phyloP scores from a whole-genome alignment of 176 grass and related monocot species.

The Saccharum spontaneum region DNA sequence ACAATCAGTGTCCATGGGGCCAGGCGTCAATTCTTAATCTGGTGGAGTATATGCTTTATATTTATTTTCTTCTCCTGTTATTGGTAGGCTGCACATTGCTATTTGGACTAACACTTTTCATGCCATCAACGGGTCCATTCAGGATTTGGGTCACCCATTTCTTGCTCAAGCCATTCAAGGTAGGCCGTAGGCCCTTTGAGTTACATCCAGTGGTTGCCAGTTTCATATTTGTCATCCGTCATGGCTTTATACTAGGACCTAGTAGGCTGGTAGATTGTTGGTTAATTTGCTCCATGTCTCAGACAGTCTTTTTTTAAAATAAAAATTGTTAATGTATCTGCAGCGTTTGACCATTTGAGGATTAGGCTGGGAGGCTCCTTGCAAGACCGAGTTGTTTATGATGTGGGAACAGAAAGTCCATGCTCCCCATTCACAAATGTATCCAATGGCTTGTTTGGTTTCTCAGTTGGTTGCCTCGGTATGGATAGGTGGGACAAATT shows the following conservation, averaged over 20 bases:
- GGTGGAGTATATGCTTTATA: conserved; percentile 52
- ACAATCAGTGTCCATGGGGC: conserved; percentile 95
- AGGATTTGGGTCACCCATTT: conserved; percentile 89
- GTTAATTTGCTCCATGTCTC: conserved; percentile 15
- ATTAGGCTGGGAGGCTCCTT: conserved; percentile 81
- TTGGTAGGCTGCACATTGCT: background rate
- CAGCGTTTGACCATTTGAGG: conserved; percentile 66
- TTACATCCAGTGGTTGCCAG: background rate
- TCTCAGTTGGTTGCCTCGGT: conserved; percentile 82
- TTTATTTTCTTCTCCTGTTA: conserved; percentile 14
- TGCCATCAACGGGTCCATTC: background rate
- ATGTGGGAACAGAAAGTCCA: conserved; percentile 51
- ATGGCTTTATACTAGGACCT: background rate
- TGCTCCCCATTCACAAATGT: conserved; percentile 72
- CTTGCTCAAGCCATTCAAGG: conserved; percentile 78
- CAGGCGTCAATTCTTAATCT: conserved; percentile 88
- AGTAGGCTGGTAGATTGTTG: background rate
- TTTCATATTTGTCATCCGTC: conserved; percentile 8
- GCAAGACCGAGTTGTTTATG: conserved; percentile 86
- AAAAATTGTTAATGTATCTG: background rate
- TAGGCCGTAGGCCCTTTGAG: conserved; percentile 46
- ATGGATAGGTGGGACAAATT: conserved; percentile 91
- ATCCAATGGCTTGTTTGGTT: conserved; percentile 82
- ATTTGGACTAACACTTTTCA: conserved; percentile 6
- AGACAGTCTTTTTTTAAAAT: background rate